phyloP scores from a whole-genome alignment of 805 yeast species.

The Ogataea dorogensis region DNA sequence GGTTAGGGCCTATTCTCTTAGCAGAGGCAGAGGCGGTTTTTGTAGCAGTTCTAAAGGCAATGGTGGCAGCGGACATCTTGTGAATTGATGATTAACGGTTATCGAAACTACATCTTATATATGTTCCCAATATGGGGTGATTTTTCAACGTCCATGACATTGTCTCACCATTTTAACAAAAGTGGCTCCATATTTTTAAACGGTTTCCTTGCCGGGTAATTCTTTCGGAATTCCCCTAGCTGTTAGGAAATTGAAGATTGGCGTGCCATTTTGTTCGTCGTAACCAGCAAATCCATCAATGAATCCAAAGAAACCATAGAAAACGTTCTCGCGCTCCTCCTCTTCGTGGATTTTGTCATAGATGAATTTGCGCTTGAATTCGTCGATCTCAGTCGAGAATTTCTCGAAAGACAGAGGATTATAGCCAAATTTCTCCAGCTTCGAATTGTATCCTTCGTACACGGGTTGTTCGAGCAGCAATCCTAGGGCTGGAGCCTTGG shows the following conservation, averaged over 20 bases:
- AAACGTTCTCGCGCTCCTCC: slow-evolving; percentile 83
- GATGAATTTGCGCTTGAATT: slow-evolving; percentile 81
- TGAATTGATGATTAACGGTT: not conserved
- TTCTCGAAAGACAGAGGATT: slow-evolving; percentile 67
- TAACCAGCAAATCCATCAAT: slow-evolving; percentile 75
- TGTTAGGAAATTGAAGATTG: slow-evolving; percentile 58
- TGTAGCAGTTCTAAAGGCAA: slow-evolving; percentile 17
- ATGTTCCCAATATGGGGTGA: slow-evolving; percentile 10
- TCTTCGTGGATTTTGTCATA: slow-evolving; percentile 91
- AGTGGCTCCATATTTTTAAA: slow-evolving; percentile 10
- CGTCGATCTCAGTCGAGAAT: slow-evolving; percentile 71
- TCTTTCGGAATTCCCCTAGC: slow-evolving; percentile 42
- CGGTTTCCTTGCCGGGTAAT: slow-evolving; percentile 1
- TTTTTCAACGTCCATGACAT: not conserved
- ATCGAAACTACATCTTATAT: slow-evolving; percentile 3
- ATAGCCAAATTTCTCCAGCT: slow-evolving; percentile 72
- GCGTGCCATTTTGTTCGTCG: slow-evolving; percentile 47
- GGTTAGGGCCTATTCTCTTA: slow-evolving; percentile 36
- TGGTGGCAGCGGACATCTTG: slow-evolving; percentile 20
- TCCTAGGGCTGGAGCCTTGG: slow-evolving; percentile 97
- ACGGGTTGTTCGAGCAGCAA: slow-evolving; percentile 88
- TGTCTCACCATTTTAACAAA: slow-evolving; percentile 1
- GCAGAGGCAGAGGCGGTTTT: no score
- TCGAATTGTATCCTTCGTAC: slow-evolving; percentile 77
- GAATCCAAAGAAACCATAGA: slow-evolving; percentile 87